Conservation (phyloP, 2,329 filamentous ascomycete species). For the Venturia pyrina region DNA sequence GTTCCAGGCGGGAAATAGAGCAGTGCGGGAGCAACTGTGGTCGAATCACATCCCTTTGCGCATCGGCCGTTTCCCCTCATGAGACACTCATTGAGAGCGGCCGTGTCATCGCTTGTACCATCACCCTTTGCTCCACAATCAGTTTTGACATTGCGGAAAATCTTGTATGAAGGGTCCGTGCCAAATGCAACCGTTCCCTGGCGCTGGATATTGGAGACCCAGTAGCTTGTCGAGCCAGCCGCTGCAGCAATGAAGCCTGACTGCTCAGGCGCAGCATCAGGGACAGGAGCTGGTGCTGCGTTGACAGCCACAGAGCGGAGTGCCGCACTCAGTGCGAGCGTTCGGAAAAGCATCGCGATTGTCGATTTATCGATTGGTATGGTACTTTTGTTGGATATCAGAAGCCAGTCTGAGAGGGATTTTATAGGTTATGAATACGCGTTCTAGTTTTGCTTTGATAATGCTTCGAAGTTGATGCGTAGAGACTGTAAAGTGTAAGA, state of each 20-base stretch:
- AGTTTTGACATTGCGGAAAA: constrained; percentile 41
- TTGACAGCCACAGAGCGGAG: not conserved
- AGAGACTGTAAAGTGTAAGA: not conserved
- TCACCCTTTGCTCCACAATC: constrained; percentile 41
- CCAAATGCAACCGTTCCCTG: constrained; percentile 60
- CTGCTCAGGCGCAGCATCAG: not conserved
- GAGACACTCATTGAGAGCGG: constrained; percentile 77
- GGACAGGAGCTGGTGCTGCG: constrained; percentile 6
- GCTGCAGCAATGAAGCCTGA: constrained; percentile 9
- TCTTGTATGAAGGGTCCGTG: constrained; percentile 47
- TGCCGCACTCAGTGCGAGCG: not conserved
- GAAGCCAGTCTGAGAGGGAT: not conserved
- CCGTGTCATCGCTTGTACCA: constrained; percentile 70
- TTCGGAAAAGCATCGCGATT: not conserved
- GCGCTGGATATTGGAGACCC: constrained; percentile 60
- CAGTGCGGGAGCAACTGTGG: constrained; percentile 71
- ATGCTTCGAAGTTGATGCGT: not conserved
- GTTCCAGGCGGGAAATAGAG: constrained; percentile 88
- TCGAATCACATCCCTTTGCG: constrained; percentile 70
- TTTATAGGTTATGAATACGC: not conserved
- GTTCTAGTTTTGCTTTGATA: not conserved
- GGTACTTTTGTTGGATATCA: not conserved
- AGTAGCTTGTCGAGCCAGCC: constrained; percentile 43
- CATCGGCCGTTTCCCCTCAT: constrained; percentile 63
- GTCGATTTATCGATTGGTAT: not conserved